phyloP scores from a whole-genome alignment of 768 basidiomycete genomes.

The Psilocybe cubensis region DNA sequence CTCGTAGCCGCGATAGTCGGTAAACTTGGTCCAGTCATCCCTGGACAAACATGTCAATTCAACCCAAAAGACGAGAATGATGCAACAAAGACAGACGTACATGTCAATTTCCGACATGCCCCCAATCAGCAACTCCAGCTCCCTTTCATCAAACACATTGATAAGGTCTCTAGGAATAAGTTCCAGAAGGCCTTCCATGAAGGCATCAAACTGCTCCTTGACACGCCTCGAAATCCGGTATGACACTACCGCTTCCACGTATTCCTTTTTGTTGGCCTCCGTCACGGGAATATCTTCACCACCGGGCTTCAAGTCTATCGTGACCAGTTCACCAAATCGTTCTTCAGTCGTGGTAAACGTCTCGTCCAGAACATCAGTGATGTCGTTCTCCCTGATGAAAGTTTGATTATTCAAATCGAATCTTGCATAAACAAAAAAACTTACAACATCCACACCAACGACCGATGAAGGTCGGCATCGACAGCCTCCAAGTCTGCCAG shows the following conservation, averaged over 20 bases:
- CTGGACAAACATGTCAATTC: slow-evolving; percentile 33
- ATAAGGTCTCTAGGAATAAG: slow-evolving; percentile 83
- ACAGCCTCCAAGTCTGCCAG: slow-evolving; percentile 71
- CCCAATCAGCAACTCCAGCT: slow-evolving; percentile 87
- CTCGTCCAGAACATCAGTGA: slow-evolving; percentile 75
- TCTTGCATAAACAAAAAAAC: slow-evolving; percentile 26
- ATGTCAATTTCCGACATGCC: slow-evolving; percentile 94
- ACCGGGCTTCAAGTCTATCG: slow-evolving; percentile 64
- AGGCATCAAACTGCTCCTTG: slow-evolving; percentile 82
- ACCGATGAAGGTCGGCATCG: slow-evolving; percentile 69
- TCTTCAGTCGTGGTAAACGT: slow-evolving; percentile 75
- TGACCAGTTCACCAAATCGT: slow-evolving; percentile 73
- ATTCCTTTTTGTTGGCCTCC: slow-evolving; percentile 78
- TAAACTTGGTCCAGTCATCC: slow-evolving; percentile 94
- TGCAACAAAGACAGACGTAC: slow-evolving; percentile 38
- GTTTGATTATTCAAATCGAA: slow-evolving; percentile 1
- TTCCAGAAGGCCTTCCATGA: slow-evolving; percentile 86
- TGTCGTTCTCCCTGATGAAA: slow-evolving; percentile 66
- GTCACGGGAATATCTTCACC: slow-evolving; percentile 68
- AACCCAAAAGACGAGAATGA: not conserved
- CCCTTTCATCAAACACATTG: slow-evolving; percentile 90
- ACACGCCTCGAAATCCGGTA: slow-evolving; percentile 85
- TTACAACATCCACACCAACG: slow-evolving; percentile 77
- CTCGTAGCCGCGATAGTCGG: slow-evolving; percentile 88
- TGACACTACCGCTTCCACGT: slow-evolving; percentile 76